These are phyloP conservation scores for Aureobasidium sp. DNA, from an alignment of 2,329 filamentous ascomycete species.

Conservation along the genomic window DNA sequence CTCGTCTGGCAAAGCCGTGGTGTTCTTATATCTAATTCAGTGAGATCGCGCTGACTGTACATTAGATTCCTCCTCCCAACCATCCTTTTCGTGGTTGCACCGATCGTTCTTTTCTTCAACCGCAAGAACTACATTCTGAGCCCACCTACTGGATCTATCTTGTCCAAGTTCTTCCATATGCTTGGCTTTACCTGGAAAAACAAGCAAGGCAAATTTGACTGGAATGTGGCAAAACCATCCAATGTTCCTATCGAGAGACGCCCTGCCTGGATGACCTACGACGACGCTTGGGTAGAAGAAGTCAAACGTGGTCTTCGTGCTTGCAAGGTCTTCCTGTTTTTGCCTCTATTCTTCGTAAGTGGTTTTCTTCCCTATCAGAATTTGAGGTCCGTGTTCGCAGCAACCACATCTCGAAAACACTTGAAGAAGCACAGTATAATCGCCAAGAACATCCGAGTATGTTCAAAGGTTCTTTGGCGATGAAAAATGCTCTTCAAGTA, in stretches of 20 bases:
- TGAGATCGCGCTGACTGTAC: too few species aligned
- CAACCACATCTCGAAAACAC: neutral
- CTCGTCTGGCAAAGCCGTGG: too few species aligned
- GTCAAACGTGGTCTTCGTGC: constrained; percentile 59
- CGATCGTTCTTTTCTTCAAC: constrained; percentile 24
- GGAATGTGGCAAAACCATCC: constrained; percentile 64
- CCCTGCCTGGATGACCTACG: constrained; percentile 69
- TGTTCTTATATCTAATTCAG: too few species aligned
- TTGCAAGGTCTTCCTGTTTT: constrained; percentile 60
- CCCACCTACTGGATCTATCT: constrained; percentile 65
- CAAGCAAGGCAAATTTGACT: constrained; percentile 31
- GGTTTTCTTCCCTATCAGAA: neutral
- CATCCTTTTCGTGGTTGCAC: constrained; percentile 51
- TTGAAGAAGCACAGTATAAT: neutral
- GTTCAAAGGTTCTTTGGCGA: neutral
- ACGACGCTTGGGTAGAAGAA: constrained; percentile 75
- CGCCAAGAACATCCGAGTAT: too few species aligned
- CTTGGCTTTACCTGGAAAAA: constrained; percentile 53
- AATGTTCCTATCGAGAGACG: constrained; percentile 44
- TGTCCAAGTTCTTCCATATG: constrained; percentile 59
- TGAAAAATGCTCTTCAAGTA: too few species aligned
- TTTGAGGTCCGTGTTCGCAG: neutral
- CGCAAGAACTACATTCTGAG: constrained; percentile 47
- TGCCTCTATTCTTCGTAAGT: constrained; percentile 45
- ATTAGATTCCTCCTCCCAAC: constrained; percentile 50